Evolutionary conservation across 2,329 filamentous ascomycete species (phyloP).

Genomic region (Neonectria sp.): DNA sequence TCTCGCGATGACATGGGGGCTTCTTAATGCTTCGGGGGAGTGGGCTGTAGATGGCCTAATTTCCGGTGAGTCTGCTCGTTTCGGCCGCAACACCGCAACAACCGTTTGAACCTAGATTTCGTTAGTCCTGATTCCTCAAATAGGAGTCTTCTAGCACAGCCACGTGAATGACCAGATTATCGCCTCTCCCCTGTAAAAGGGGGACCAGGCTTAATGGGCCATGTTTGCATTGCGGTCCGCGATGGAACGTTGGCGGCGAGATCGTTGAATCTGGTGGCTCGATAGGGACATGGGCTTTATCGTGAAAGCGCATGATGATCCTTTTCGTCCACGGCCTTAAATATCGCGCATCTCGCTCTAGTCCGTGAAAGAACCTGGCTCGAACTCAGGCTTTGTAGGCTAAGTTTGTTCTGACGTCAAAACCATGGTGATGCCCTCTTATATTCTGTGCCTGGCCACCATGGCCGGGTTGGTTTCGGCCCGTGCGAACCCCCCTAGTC

Average conservation of each 20-base stretch:
- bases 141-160: not conserved
- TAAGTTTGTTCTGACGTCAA: not conserved
- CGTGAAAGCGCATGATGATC: constrained; percentile 1
- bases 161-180: constrained; percentile 8
- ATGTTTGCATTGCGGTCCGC: not conserved
- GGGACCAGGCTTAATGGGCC: constrained; percentile 3
- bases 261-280: constrained; percentile 8
- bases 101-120: not conserved
- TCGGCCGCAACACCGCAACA: constrained; percentile 8
- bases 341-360: constrained; percentile 7
- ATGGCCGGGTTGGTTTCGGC: constrained; percentile 11
- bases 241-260: constrained; percentile 28
- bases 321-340: constrained; percentile 9
- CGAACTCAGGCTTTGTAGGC: not conserved
- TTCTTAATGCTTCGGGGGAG: not conserved
- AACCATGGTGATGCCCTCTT: constrained; percentile 4
- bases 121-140: not conserved
- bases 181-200: constrained; percentile 5
- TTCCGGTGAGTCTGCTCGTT: constrained; percentile 19
- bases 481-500: not conserved
- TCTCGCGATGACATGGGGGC: not conserved
- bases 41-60: constrained; percentile 7
- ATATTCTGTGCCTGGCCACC: constrained; percentile 3
- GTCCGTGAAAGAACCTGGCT: no score
- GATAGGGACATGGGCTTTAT: not conserved